phyloP scores from a whole-genome alignment of 1,284 basidiomycete species.

The Papiliotrema flavescens region DNA sequence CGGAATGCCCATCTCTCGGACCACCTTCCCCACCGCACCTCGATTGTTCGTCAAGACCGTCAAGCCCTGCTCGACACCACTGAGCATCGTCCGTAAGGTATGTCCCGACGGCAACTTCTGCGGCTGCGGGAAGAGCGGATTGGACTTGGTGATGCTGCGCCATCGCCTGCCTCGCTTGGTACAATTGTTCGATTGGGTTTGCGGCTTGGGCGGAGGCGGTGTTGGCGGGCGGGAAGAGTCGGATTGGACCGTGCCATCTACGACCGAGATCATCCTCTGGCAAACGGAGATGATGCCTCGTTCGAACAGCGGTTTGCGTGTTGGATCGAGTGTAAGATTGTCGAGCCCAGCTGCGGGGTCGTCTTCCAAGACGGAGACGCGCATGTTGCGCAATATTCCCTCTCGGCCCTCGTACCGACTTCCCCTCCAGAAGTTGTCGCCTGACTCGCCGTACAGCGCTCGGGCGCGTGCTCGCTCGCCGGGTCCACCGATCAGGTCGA shows the following conservation, averaged over 20 bases:
- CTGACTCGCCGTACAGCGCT: slow-evolving; percentile 24
- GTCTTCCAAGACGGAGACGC: slow-evolving; percentile 22
- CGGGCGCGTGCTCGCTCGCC: slow-evolving; percentile 27
- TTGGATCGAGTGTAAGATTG: background rate
- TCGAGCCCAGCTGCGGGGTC: background rate
- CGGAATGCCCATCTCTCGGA: slow-evolving; percentile 35
- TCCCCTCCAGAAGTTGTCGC: slow-evolving; percentile 29
- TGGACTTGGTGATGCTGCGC: background rate
- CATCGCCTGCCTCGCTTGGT: background rate
- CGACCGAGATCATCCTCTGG: slow-evolving; percentile 15
- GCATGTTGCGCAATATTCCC: slow-evolving; percentile 21
- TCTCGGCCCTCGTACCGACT: slow-evolving; percentile 34
- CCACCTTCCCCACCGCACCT: slow-evolving; percentile 40
- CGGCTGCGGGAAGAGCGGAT: slow-evolving; percentile 8
- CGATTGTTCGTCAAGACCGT: slow-evolving; percentile 46
- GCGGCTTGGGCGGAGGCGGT: background rate
- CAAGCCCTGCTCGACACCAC: slow-evolving; percentile 22
- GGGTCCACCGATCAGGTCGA: slow-evolving; percentile 40
- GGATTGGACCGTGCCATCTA: slow-evolving; percentile 1
- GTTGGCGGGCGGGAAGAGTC: background rate
- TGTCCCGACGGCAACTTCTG: slow-evolving; percentile 30
- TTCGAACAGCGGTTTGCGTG: slow-evolving; percentile 8
- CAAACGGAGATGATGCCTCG: slow-evolving; percentile 14
- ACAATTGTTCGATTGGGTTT: background rate
- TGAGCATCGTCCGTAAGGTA: slow-evolving; percentile 36